A percentile compares a stretch with the other conserved stretches of the same genome.
Evolutionary conservation across 2,329 filamentous ascomycete species (phyloP).

Genomic region (Monosporascus sp.): DNA sequence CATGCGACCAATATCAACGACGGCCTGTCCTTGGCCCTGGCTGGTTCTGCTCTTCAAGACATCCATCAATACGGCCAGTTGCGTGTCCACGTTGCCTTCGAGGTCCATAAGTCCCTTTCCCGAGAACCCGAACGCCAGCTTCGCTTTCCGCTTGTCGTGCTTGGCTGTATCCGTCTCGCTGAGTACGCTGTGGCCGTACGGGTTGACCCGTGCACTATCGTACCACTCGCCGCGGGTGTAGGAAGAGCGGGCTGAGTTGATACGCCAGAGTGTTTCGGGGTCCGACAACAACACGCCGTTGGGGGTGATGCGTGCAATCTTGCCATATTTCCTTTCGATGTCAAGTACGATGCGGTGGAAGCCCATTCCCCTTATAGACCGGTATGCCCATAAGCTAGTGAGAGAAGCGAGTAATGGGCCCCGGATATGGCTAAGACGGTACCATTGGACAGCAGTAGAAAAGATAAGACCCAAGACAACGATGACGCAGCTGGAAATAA

Average conservation of each 20-base stretch:
- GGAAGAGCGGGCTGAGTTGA: constrained; percentile 21
- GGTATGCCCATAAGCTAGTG: no score
- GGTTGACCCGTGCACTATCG: constrained; percentile 18
- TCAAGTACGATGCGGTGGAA: no score
- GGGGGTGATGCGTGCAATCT: constrained; percentile 22
- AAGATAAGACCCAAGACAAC: no score
- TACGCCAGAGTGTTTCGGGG: constrained; percentile 18
- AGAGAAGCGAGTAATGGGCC: no score
- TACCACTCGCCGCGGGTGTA: constrained; percentile 23
- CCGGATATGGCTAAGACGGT: no score
- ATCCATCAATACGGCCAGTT: constrained; percentile 15
- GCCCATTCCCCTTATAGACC: no score
- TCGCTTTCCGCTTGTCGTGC: constrained; percentile 24
- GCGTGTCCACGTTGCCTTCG: constrained; percentile 19
- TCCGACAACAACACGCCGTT: constrained; percentile 21
- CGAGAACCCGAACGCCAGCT: constrained; percentile 17
- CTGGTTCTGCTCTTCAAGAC: constrained; percentile 15
- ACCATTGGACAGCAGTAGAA: no score
- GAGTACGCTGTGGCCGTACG: constrained; percentile 18
- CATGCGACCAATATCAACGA: constrained; percentile 18
- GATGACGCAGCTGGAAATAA: no score
- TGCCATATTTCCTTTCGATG: constrained; percentile 19
- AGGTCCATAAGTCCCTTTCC: constrained; percentile 22
- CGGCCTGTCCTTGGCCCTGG: constrained; percentile 1
- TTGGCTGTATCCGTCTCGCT: constrained; percentile 16